These are phyloP conservation scores for cucumber (Cucumis sativus) DNA, from an alignment of 306 rosid species.

Conservation along the genomic window Cucumber_9930_V3 NC_026657.2:25814001-25814500, in stretches of 20 bases:
- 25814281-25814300: too few relatives aligned
- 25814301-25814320: too few relatives aligned
- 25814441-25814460: neutral
- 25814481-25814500: neutral
- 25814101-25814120: neutral
- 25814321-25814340: neutral
- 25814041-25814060: slow-evolving; percentile 3
- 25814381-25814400: neutral
- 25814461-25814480: neutral
- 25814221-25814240: neutral
- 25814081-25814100: slow-evolving; percentile 1
- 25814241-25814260: too few relatives aligned
- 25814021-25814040: neutral
- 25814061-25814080: slow-evolving; percentile 2
- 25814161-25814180: neutral
- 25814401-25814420: neutral
- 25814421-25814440: neutral
- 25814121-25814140: neutral
- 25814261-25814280: too few relatives aligned
- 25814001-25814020: slow-evolving; percentile 6
- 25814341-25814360: neutral
- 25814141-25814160: neutral
- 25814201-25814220: neutral
- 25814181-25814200: neutral
- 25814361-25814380: neutral